A percentile compares a stretch with the other conserved stretches of the same genome.
phyloP scores from a whole-genome alignment of 2,329 filamentous ascomycete genomes.

The Diaporthe helianthi region DNA sequence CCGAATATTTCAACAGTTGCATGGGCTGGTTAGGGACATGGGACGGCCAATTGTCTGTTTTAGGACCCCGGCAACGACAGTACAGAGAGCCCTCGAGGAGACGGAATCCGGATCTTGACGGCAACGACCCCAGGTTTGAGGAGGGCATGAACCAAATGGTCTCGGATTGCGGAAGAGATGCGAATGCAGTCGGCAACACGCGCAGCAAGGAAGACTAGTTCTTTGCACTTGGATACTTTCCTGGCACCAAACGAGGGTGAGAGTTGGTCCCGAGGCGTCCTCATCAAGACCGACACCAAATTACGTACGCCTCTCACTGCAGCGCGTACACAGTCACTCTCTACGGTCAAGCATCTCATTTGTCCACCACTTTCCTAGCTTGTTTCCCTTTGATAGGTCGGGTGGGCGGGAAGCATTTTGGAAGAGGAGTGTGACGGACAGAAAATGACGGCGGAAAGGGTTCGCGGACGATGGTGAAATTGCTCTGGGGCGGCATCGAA shows the following conservation, averaged over 20 bases:
- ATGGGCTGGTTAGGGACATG: conserved; percentile 31
- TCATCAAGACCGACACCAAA: neutral
- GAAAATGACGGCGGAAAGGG: neutral
- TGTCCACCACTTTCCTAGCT: conserved; percentile 25
- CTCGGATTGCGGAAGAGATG: neutral
- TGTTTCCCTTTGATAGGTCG: conserved; percentile 8
- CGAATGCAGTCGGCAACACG: neutral
- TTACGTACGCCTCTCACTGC: conserved; percentile 34
- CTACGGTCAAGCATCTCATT: conserved; percentile 22
- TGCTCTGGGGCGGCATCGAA: conserved; percentile 16
- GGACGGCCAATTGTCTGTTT: conserved; percentile 32
- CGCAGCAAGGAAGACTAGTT: neutral
- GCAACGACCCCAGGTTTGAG: conserved; percentile 29
- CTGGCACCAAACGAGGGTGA: conserved; percentile 7
- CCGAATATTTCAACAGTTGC: conserved; percentile 35
- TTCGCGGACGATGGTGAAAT: neutral
- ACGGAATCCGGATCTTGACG: conserved; percentile 24
- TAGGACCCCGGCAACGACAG: conserved; percentile 34
- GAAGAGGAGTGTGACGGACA: conserved; percentile 12
- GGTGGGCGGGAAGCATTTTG: conserved; percentile 1
- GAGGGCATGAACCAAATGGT: conserved; percentile 7
- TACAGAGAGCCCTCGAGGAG: conserved; percentile 34
- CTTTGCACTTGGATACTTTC: neutral
- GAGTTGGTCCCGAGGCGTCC: neutral
- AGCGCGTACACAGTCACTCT: conserved; percentile 29